phyloP scores from a whole-genome alignment of 805 yeast species.

The Yamadazyma akitaensis region DNA sequence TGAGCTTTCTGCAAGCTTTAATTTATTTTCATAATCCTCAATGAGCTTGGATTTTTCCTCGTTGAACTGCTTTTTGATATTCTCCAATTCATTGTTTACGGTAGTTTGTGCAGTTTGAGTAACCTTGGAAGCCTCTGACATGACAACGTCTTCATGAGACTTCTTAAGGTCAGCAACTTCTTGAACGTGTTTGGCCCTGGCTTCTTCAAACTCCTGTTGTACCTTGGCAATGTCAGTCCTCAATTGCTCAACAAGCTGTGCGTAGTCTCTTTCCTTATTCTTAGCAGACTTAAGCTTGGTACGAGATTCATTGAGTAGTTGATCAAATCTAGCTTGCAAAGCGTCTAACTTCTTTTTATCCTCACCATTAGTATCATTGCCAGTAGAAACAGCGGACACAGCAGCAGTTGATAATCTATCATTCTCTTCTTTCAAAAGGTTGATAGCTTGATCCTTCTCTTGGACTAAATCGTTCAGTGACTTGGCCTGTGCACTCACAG shows the following conservation, averaged over 20 bases:
- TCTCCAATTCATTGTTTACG: constrained; percentile 13
- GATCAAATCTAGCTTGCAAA: constrained; percentile 29
- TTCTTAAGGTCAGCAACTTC: constrained; percentile 3
- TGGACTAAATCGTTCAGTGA: constrained; percentile 29
- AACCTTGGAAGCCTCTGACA: constrained; percentile 1
- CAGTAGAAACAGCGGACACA: constrained; percentile 19
- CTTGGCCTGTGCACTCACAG: constrained; percentile 40
- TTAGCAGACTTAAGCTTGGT: constrained; percentile 25
- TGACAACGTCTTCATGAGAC: neutral
- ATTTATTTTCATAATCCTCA: constrained; percentile 9
- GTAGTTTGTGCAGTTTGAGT: neutral
- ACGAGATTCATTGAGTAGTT: constrained; percentile 25
- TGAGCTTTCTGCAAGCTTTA: neutral
- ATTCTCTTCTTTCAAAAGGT: constrained; percentile 48
- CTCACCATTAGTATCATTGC: constrained; percentile 11
- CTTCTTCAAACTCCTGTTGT: constrained; percentile 10
- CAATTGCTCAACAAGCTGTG: constrained; percentile 20
- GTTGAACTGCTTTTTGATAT: constrained; percentile 10
- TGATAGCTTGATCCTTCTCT: constrained; percentile 49
- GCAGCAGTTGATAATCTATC: constrained; percentile 57
- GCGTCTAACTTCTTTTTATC: constrained; percentile 24
- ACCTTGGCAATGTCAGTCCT: constrained; percentile 19
- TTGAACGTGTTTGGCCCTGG: constrained; percentile 14
- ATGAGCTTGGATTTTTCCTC: constrained; percentile 7
- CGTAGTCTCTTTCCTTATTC: constrained; percentile 17